phyloP scores from a whole-genome alignment of 495 filamentous ascomycete species.

The Trichocladium antarcticum region DNA sequence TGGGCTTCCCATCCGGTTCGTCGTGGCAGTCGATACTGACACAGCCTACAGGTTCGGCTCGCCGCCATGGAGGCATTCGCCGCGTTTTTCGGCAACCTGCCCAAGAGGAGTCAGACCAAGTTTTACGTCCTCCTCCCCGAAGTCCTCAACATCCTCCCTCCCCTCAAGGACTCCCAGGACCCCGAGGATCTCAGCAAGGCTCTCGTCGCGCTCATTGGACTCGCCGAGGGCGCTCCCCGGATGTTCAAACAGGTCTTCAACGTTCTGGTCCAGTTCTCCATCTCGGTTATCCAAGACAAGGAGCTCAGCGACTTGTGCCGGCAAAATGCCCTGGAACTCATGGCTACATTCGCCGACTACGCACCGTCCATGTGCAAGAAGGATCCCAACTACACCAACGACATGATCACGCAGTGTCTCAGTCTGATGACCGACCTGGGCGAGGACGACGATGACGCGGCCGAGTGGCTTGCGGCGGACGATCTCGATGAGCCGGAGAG shows the following conservation, averaged over 20 bases:
- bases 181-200: constrained; percentile 83
- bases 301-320: constrained; percentile 79
- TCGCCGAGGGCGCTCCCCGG: constrained; percentile 80
- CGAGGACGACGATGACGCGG: constrained; percentile 84
- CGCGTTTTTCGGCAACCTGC: constrained; percentile 82
- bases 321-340: constrained; percentile 91
- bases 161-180: constrained; percentile 80
- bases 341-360: constrained; percentile 97
- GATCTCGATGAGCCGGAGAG: constrained; percentile 95
- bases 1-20: constrained; percentile 15
- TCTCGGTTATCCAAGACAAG: constrained; percentile 90
- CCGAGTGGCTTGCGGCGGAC: constrained; percentile 86
- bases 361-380: constrained; percentile 89
- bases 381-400: constrained; percentile 73
- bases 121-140: constrained; percentile 79
- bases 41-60: constrained; percentile 55
- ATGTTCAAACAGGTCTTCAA: constrained; percentile 95
- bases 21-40: constrained; percentile 4
- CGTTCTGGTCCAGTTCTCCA: constrained; percentile 80
- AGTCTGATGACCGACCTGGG: constrained; percentile 99
- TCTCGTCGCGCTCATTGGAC: constrained; percentile 79
- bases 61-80: constrained; percentile 95
- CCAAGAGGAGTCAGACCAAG: constrained; percentile 74
- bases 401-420: constrained; percentile 98
- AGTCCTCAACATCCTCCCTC: constrained; percentile 83